Evolutionary conservation across 2,329 filamentous ascomycete species (phyloP).

Genomic region (Boeremia lycopersici): DNA sequence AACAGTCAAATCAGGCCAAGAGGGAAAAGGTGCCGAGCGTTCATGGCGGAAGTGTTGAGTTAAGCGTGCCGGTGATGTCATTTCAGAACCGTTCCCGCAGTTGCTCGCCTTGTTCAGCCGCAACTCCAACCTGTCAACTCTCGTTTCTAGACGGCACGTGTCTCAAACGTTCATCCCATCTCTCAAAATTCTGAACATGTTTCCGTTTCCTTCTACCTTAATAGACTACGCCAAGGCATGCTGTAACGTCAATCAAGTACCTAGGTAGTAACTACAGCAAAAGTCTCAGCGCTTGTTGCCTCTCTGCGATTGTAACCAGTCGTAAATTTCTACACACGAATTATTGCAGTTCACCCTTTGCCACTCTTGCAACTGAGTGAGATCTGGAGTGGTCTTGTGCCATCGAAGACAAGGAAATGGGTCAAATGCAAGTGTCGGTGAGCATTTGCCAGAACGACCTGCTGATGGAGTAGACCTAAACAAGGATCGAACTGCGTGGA

Average conservation of each 20-base stretch:
- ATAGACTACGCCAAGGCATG: too few relatives aligned
- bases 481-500: neutral
- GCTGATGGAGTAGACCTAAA: too few relatives aligned
- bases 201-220: too few relatives aligned
- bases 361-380: neutral
- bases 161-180: neutral
- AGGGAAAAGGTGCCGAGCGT: constrained; percentile 4
- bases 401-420: neutral
- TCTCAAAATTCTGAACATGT: too few relatives aligned
- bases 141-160: constrained; percentile 7
- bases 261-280: neutral
- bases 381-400: neutral
- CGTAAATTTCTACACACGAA: neutral
- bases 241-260: neutral
- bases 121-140: constrained; percentile 5
- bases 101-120: constrained; percentile 7
- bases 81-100: neutral
- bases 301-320: neutral
- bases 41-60: constrained; percentile 1
- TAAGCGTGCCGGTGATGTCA: constrained; percentile 6
- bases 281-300: neutral
- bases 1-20: neutral
- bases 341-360: neutral
- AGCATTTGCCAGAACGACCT: neutral
- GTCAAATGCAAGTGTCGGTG: neutral